Evolutionary conservation across 768 basidiomycete genomes (phyloP).

Genomic region (Suillus decipiens): DNA sequence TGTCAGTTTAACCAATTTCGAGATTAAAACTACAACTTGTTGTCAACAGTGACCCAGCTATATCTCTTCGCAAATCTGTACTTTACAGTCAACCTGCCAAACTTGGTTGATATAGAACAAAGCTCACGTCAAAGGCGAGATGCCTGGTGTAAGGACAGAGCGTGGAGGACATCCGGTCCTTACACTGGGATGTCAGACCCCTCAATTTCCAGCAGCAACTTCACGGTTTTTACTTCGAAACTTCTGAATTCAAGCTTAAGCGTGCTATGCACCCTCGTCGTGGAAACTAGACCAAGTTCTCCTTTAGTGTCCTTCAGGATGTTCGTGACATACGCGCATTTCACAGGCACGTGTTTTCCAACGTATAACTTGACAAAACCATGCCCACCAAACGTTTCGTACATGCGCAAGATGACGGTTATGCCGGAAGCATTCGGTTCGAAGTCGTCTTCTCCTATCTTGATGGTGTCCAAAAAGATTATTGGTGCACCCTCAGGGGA

Average conservation of each 20-base stretch:
- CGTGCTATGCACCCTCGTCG: constrained; percentile 28
- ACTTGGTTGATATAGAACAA: neutral
- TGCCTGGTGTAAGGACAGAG: too few species aligned
- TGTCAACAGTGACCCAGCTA: constrained; percentile 38
- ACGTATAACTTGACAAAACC: constrained; percentile 65
- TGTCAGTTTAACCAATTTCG: neutral
- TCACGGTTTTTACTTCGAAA: constrained; percentile 90
- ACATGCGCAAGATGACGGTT: constrained; percentile 81
- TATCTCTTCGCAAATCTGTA: constrained; percentile 22
- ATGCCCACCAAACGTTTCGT: constrained; percentile 93
- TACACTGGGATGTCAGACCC: constrained; percentile 2
- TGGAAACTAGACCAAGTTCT: constrained; percentile 43
- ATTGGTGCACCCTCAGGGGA: constrained; percentile 76
- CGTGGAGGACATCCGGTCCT: too few species aligned
- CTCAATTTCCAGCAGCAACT: constrained; percentile 46
- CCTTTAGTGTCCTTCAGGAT: constrained; percentile 75
- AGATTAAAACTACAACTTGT: constrained; percentile 16
- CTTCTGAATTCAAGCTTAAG: constrained; percentile 75
- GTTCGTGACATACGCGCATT: constrained; percentile 72
- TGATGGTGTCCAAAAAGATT: constrained; percentile 91
- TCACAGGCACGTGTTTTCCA: constrained; percentile 50
- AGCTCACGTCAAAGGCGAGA: constrained; percentile 15
- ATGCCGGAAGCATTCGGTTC: constrained; percentile 31
- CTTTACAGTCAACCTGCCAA: neutral
- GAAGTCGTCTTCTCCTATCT: constrained; percentile 80